These are phyloP conservation scores for Quercus ilex DNA, from an alignment of 306 rosid genomes.

Conservation along the genomic window DNA sequence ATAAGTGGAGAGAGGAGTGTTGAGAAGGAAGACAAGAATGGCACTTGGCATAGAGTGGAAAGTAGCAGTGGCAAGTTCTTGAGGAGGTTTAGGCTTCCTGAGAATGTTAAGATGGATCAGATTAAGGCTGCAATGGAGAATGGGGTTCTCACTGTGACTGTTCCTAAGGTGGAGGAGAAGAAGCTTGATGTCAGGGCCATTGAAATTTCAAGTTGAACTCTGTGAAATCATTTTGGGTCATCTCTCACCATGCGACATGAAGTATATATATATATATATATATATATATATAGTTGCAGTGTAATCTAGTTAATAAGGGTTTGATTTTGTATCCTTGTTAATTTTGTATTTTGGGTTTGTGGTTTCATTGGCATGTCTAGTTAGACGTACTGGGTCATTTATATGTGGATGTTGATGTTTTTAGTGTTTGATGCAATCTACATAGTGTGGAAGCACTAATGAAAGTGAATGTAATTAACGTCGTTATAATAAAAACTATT, in stretches of 20 bases:
- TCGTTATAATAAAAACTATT: background rate
- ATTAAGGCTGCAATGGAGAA: no score
- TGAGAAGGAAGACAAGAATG: slow-evolving; percentile 29
- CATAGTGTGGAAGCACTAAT: no score
- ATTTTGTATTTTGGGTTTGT: background rate
- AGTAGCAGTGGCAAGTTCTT: no score
- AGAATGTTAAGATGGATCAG: no score
- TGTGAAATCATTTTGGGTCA: background rate
- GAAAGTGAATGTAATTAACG: background rate
- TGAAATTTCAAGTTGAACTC: slow-evolving; percentile 16
- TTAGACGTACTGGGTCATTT: background rate
- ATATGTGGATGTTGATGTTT: background rate
- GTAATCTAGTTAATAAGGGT: background rate
- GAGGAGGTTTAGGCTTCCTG: no score
- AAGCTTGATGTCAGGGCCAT: background rate
- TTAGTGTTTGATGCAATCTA: background rate
- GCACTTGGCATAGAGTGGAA: slow-evolving; percentile 17
- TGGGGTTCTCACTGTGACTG: no score
- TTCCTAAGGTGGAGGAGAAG: no score
- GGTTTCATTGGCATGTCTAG: no score
- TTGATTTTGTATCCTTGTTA: background rate
- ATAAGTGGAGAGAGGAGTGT: slow-evolving; percentile 34
- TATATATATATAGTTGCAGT: no score
- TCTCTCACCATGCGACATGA: background rate
- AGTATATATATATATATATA: no score